phyloP scores from a whole-genome alignment of 2,329 filamentous ascomycete species.

The Monilinia laxa region DNA sequence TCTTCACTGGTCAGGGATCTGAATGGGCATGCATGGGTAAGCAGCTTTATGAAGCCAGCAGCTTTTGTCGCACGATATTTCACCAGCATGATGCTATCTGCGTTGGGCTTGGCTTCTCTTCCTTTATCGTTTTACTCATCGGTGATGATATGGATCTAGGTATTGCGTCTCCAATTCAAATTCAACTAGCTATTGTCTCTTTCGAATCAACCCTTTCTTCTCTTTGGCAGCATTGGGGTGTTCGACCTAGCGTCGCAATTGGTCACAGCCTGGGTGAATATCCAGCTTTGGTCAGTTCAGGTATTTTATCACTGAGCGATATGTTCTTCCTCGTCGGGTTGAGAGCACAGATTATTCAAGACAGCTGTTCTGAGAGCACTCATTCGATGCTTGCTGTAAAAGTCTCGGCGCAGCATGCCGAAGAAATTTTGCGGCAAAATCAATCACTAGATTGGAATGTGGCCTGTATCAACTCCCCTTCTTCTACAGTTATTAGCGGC shows the following conservation, averaged over 20 bases:
- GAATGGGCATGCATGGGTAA: constrained; percentile 9
- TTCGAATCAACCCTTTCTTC: constrained; percentile 45
- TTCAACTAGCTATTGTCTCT: constrained; percentile 9
- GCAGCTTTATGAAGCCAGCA: neutral
- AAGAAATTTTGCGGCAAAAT: constrained; percentile 40
- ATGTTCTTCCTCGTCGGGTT: constrained; percentile 68
- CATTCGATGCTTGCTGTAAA: constrained; percentile 61
- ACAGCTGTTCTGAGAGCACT: constrained; percentile 62
- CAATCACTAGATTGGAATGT: neutral
- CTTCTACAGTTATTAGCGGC: neutral
- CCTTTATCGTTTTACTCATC: constrained; percentile 43
- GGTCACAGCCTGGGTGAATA: constrained; percentile 71
- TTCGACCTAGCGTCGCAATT: constrained; percentile 54
- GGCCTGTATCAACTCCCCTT: neutral
- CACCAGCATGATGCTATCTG: constrained; percentile 26
- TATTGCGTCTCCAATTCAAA: neutral
- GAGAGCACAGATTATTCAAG: constrained; percentile 62
- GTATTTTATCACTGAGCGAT: constrained; percentile 69
- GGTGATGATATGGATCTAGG: constrained; percentile 6
- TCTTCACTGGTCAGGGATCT: constrained; percentile 18
- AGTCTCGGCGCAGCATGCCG: constrained; percentile 63
- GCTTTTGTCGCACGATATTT: constrained; percentile 1
- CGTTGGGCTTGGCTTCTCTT: constrained; percentile 32
- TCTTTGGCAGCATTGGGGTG: constrained; percentile 55
- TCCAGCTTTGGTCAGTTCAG: constrained; percentile 67